Evolutionary conservation across 306 rosid genomes (phyloP).

Genomic region (Gastrolobium bilobum): DNA sequence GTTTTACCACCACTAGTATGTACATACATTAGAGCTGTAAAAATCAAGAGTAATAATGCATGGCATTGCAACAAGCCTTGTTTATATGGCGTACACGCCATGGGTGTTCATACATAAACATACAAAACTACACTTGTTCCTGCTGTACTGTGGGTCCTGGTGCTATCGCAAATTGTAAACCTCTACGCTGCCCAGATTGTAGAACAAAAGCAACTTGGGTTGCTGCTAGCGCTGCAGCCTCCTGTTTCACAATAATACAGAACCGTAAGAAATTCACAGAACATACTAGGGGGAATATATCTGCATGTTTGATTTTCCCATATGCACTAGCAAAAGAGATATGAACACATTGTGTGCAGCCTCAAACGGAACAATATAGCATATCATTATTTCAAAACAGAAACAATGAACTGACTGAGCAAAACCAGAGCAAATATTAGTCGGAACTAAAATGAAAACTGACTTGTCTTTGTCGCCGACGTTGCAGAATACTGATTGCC

Average conservation of each 20-base stretch:
- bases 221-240: slow-evolving; percentile 98
- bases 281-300: background rate
- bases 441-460: slow-evolving; percentile 24
- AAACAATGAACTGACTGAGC: slow-evolving; percentile 47
- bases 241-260: slow-evolving; percentile 61
- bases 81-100: slow-evolving; percentile 42
- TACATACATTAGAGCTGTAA: slow-evolving; percentile 42
- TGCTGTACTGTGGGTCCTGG: slow-evolving; percentile 68
- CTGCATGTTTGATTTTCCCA: background rate
- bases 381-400: slow-evolving; percentile 28
- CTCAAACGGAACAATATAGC: slow-evolving; percentile 49
- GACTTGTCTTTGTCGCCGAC: slow-evolving; percentile 95
- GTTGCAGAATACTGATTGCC: slow-evolving; percentile 97
- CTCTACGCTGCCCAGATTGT: slow-evolving; percentile 88
- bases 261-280: background rate
- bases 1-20: slow-evolving; percentile 44
- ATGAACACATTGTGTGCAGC: slow-evolving; percentile 10
- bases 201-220: slow-evolving; percentile 97
- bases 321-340: background rate
- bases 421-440: slow-evolving; percentile 43
- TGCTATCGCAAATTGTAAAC: slow-evolving; percentile 83
- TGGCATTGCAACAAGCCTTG: slow-evolving; percentile 50
- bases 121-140: slow-evolving; percentile 66
- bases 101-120: slow-evolving; percentile 23
- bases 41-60: slow-evolving; percentile 45